Conservation (phyloP, 495 filamentous ascomycete species). For the Lasiosphaeria hispida region DNA sequence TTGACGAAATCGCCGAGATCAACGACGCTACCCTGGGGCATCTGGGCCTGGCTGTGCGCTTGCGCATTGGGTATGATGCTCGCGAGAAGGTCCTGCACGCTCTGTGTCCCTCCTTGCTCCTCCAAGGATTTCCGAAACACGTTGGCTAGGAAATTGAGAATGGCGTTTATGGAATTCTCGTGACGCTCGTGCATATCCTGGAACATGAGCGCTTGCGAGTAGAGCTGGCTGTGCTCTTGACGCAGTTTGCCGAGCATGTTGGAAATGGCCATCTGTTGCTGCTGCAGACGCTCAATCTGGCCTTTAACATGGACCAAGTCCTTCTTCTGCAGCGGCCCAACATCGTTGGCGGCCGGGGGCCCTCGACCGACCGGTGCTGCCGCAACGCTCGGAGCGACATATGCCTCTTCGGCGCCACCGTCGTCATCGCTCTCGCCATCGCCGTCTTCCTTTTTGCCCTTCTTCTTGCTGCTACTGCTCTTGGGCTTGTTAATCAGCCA, state of each 20-base stretch:
- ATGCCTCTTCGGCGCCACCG: slow-evolving; percentile 39
- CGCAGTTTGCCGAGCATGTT: slow-evolving; percentile 72
- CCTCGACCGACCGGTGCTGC: slow-evolving; percentile 17
- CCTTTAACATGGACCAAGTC: slow-evolving; percentile 74
- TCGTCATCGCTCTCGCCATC: slow-evolving; percentile 74
- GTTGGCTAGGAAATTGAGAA: slow-evolving; percentile 92
- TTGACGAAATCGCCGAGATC: slow-evolving; percentile 67
- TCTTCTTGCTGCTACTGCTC: slow-evolving; percentile 56
- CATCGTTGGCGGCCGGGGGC: slow-evolving; percentile 34
- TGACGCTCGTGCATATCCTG: slow-evolving; percentile 91
- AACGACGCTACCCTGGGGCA: slow-evolving; percentile 65
- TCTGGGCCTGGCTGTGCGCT: slow-evolving; percentile 35
- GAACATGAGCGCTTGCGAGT: slow-evolving; percentile 84
- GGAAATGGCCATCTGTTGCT: slow-evolving; percentile 80
- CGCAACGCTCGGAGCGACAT: slow-evolving; percentile 11
- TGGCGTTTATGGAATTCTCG: slow-evolving; percentile 97
- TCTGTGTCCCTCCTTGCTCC: slow-evolving; percentile 60
- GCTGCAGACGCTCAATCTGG: slow-evolving; percentile 76
- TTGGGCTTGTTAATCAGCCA: slow-evolving; percentile 99
- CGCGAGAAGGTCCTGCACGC: slow-evolving; percentile 68
- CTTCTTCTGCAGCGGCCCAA: slow-evolving; percentile 63
- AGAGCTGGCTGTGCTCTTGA: slow-evolving; percentile 83
- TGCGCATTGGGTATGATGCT: slow-evolving; percentile 61
- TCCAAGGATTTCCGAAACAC: slow-evolving; percentile 78
- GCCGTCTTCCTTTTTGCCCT: slow-evolving; percentile 65